These are phyloP conservation scores for Quercus lobata DNA, from an alignment of 331 rosid genomes.

Conservation along the genomic window DNA sequence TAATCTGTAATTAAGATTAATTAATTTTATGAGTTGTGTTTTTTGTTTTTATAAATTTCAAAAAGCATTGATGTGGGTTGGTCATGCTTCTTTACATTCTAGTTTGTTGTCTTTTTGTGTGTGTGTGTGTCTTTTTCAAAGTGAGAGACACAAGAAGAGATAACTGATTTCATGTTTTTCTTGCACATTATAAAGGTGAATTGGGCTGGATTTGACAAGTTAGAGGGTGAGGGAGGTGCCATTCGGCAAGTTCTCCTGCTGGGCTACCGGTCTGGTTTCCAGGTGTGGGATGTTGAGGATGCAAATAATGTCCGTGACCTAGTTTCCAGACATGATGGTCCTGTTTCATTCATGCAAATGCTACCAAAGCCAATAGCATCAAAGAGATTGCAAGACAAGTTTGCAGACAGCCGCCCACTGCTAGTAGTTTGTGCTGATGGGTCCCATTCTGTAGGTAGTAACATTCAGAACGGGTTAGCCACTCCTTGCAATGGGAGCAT, in stretches of 20 bases:
- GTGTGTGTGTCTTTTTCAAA: not conserved
- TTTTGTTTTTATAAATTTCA: not conserved
- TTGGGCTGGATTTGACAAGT: constrained; percentile 94
- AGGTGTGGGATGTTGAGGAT: constrained; percentile 98
- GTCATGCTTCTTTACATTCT: not conserved
- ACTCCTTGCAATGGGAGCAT: constrained; percentile 39
- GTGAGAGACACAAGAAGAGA: not conserved
- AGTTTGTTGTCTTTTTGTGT: not conserved
- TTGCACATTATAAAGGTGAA: constrained; percentile 51
- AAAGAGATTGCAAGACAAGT: constrained; percentile 62
- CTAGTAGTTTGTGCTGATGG: constrained; percentile 78
- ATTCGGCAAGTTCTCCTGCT: constrained; percentile 73
- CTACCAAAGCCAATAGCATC: constrained; percentile 70
- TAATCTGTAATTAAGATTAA: not conserved
- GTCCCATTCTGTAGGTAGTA: constrained; percentile 52
- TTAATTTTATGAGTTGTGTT: not conserved
- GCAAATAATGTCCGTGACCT: constrained; percentile 78
- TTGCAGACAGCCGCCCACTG: constrained; percentile 66
- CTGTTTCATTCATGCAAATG: constrained; percentile 89
- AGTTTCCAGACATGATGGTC: constrained; percentile 77
- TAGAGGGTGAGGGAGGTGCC: constrained; percentile 61
- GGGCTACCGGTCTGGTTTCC: constrained; percentile 90
- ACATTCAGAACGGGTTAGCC: constrained; percentile 44
- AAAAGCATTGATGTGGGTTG: not conserved
- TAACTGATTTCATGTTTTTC: constrained; percentile 6